Evolutionary conservation across 2,329 filamentous ascomycete genomes (phyloP).

Genomic region (Cercospora nicotianae): DNA sequence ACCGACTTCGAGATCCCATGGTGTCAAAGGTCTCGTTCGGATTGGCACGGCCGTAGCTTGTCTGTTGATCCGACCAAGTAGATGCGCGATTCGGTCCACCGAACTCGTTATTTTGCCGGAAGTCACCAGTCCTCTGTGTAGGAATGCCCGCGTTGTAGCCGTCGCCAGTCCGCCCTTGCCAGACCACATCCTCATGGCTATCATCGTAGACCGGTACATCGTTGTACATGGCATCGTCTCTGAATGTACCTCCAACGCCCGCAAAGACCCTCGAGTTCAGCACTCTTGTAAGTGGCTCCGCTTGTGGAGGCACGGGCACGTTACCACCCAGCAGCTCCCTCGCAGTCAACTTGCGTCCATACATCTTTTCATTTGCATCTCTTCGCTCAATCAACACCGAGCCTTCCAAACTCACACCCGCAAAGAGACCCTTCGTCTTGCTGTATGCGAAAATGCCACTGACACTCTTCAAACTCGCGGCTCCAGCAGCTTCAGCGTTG

Average conservation of each 20-base stretch:
- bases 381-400: conserved; percentile 89
- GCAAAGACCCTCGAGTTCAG: conserved; percentile 83
- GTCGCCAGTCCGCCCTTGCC: conserved; percentile 72
- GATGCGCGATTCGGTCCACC: conserved; percentile 61
- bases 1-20: conserved; percentile 32
- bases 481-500: conserved; percentile 93
- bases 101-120: conserved; percentile 41
- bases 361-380: conserved; percentile 96
- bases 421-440: conserved; percentile 96
- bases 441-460: conserved; percentile 95
- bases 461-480: conserved; percentile 83
- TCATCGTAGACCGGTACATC: conserved; percentile 88
- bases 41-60: conserved; percentile 62
- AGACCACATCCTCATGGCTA: conserved; percentile 75
- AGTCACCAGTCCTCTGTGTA: conserved; percentile 49
- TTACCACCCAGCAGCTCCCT: conserved; percentile 76
- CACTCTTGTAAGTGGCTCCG: conserved; percentile 79
- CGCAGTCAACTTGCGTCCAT: conserved; percentile 79
- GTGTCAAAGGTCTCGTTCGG: conserved; percentile 54
- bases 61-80: conserved; percentile 65
- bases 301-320: conserved; percentile 75
- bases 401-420: conserved; percentile 90
- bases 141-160: conserved; percentile 68
- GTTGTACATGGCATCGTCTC: conserved; percentile 74
- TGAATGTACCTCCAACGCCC: conserved; percentile 55